These are phyloP conservation scores for Termitomyces sp. DNA, from an alignment of 768 basidiomycete species.

Conservation along the genomic window DNA sequence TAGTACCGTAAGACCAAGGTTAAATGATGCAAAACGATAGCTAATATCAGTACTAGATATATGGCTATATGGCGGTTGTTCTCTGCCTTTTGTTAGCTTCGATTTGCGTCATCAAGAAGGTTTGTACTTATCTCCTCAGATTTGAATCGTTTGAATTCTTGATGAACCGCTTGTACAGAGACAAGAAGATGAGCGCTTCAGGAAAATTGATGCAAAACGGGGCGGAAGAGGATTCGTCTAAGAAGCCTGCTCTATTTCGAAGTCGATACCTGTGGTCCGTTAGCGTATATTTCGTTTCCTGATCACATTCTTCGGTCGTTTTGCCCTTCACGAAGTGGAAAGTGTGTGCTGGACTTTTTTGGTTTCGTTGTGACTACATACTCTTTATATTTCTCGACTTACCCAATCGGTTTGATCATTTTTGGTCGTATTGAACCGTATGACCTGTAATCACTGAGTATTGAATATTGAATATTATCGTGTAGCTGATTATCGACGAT, in stretches of 20 bases:
- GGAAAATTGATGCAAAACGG: slow-evolving; percentile 86
- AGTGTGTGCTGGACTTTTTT: slow-evolving; percentile 27
- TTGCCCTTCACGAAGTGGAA: neutral
- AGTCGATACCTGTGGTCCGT: neutral
- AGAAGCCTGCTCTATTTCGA: slow-evolving; percentile 15
- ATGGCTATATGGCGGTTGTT: slow-evolving; percentile 83
- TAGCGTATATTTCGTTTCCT: neutral
- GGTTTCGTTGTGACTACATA: slow-evolving; percentile 95
- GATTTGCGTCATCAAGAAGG: slow-evolving; percentile 84
- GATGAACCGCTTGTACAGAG: slow-evolving; percentile 44
- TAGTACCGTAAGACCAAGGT: slow-evolving; percentile 41
- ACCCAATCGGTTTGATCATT: too few relatives aligned
- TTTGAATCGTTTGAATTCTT: neutral
- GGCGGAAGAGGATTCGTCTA: slow-evolving; percentile 86
- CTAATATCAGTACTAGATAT: slow-evolving; percentile 41
- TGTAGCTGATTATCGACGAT: too few relatives aligned
- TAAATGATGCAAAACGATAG: neutral
- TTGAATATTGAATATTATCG: too few relatives aligned
- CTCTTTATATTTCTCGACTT: too few relatives aligned
- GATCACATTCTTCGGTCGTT: neutral
- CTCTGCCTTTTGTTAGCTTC: slow-evolving; percentile 75
- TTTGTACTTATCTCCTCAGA: slow-evolving; percentile 26
- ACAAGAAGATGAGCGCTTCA: slow-evolving; percentile 80
- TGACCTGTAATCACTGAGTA: too few relatives aligned
- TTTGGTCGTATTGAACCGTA: too few relatives aligned